A percentile compares a stretch with the other conserved stretches of the same genome.
phyloP scores from a whole-genome alignment of 2,329 filamentous ascomycete species.

The Pseudogymnoascus sp. region DNA sequence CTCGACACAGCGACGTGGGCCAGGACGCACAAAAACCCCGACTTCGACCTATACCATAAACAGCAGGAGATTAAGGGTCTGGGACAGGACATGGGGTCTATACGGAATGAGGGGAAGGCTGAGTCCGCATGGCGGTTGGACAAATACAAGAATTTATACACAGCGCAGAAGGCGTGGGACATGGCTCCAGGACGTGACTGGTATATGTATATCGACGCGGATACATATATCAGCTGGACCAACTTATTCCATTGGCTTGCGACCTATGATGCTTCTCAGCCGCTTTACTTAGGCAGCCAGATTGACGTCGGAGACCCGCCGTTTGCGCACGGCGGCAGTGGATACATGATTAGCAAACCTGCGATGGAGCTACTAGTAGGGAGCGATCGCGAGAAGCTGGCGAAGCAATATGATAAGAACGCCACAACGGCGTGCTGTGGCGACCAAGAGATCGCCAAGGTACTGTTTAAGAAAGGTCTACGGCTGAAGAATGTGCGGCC shows the following conservation, averaged over 20 bases:
- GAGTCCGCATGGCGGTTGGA: slow-evolving; percentile 12
- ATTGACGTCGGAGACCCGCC: slow-evolving; percentile 11
- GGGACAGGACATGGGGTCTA: slow-evolving; percentile 35
- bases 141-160: slow-evolving; percentile 17
- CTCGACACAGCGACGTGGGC: slow-evolving; percentile 39
- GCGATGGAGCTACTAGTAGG: background rate
- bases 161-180: slow-evolving; percentile 10
- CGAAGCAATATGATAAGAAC: slow-evolving; percentile 35
- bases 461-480: slow-evolving; percentile 41
- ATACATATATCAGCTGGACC: slow-evolving; percentile 17
- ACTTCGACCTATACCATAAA: slow-evolving; percentile 41
- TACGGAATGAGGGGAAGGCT: slow-evolving; percentile 15
- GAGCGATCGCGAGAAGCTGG: background rate
- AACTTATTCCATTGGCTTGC: slow-evolving; percentile 15
- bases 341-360: slow-evolving; percentile 7
- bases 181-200: slow-evolving; percentile 14
- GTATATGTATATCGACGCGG: slow-evolving; percentile 22
- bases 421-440: slow-evolving; percentile 42
- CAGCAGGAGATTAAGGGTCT: slow-evolving; percentile 38
- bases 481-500: slow-evolving; percentile 41
- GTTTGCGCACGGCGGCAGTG: slow-evolving; percentile 18
- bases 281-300: slow-evolving; percentile 15
- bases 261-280: slow-evolving; percentile 12
- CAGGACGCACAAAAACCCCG: slow-evolving; percentile 38
- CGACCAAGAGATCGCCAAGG: slow-evolving; percentile 42